A percentile compares a stretch with the other conserved stretches of the same genome.
phyloP scores from a whole-genome alignment of 1,284 basidiomycete genomes.

The Moniliophthora roreri region DNA sequence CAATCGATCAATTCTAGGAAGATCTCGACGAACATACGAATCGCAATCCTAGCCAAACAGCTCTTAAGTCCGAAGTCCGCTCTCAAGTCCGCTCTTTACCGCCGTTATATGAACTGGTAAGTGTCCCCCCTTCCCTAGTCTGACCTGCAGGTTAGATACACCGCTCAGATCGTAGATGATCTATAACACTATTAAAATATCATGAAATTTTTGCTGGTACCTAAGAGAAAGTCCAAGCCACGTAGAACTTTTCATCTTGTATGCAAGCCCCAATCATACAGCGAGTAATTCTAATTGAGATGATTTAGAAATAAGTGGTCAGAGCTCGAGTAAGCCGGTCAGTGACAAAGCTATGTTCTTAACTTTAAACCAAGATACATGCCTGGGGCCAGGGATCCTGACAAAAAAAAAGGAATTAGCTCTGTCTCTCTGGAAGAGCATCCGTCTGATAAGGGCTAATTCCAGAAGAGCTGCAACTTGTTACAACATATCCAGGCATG shows the following conservation, averaged over 20 bases:
- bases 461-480: too few species aligned
- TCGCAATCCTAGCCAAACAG: too few species aligned
- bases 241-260: too few species aligned
- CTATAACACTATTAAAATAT: slow-evolving; percentile 6
- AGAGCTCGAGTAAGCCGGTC: too few species aligned
- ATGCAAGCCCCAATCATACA: background rate
- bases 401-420: background rate
- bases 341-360: background rate
- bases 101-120: too few species aligned
- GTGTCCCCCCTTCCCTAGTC: too few species aligned
- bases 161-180: slow-evolving; percentile 2
- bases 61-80: too few species aligned
- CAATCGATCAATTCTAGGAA: too few species aligned
- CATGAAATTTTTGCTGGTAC: slow-evolving; percentile 11
- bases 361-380: slow-evolving; percentile 8
- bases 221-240: background rate
- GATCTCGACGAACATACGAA: too few species aligned
- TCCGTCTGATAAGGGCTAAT: background rate
- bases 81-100: too few species aligned
- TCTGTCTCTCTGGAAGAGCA: background rate
- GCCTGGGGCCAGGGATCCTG: slow-evolving; percentile 7
- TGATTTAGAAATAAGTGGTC: too few species aligned
- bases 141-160: background rate
- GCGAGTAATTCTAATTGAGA: background rate
- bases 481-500: too few species aligned